Conservation (phyloP, 129 eudicot genomes). For the Tagetes patula region DNA sequence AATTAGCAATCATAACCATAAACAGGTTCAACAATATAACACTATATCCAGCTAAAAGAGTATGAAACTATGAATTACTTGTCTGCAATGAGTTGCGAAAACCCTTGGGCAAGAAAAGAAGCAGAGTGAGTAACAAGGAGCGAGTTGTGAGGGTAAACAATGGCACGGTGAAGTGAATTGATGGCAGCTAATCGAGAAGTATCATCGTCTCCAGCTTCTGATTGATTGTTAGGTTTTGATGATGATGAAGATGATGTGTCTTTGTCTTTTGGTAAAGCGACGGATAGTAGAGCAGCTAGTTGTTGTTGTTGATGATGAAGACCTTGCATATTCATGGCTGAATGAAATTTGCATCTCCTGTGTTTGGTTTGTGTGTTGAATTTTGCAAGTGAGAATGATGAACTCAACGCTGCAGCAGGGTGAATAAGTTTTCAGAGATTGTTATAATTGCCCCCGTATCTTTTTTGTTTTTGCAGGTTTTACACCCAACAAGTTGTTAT, state of each 20-base stretch:
- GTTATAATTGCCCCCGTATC: neutral
- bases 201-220: conserved; percentile 50
- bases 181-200: conserved; percentile 66
- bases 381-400: conserved; percentile 12
- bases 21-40: neutral
- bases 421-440: conserved; percentile 7
- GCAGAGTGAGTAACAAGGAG: conserved; percentile 87
- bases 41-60: too few species aligned
- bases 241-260: conserved; percentile 33
- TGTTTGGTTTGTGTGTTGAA: too few species aligned
- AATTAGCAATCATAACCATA: neutral
- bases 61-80: conserved; percentile 43
- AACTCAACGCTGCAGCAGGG: conserved; percentile 10
- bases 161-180: conserved; percentile 75
- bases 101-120: conserved; percentile 77
- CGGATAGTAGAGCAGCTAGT: conserved; percentile 78
- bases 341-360: conserved; percentile 44
- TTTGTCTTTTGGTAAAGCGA: conserved; percentile 66
- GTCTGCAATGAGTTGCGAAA: conserved; percentile 83
- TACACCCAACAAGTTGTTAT: neutral
- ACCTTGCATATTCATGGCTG: conserved; percentile 66
- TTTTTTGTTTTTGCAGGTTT: neutral
- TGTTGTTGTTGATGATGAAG: conserved; percentile 96
- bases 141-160: conserved; percentile 85
- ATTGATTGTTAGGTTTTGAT: conserved; percentile 23